These are phyloP conservation scores for Takashimella tepidaria DNA, from an alignment of 1,284 basidiomycete species.

Conservation along the genomic window DNA sequence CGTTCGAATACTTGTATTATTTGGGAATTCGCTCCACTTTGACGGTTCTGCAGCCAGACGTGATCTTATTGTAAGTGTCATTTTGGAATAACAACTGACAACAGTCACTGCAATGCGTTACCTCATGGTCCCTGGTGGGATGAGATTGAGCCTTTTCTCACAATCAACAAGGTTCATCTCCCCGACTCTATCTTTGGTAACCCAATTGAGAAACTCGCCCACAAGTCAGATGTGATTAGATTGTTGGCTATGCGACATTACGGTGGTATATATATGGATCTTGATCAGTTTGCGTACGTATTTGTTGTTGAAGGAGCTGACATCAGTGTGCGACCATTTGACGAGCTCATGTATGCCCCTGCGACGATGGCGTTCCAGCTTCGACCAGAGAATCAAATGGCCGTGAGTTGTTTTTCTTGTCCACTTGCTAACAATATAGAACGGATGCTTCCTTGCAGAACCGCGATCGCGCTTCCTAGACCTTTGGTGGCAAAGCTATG, in stretches of 20 bases:
- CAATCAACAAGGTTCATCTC: background rate
- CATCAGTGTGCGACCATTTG: constrained; percentile 1
- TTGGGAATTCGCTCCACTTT: background rate
- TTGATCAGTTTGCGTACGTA: background rate
- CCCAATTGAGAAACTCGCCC: background rate
- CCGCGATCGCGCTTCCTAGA: background rate
- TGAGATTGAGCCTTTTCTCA: background rate
- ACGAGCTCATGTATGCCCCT: background rate
- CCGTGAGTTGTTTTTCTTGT: background rate
- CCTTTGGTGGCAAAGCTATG: background rate
- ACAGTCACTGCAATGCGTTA: background rate
- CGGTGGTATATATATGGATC: constrained; percentile 2
- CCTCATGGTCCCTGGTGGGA: background rate
- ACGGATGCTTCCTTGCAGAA: background rate
- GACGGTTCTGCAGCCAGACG: background rate
- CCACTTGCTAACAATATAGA: background rate
- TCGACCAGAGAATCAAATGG: background rate
- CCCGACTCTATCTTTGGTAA: background rate
- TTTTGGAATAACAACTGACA: background rate
- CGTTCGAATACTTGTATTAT: background rate
- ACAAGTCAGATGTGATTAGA: constrained; percentile 1
- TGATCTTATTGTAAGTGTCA: background rate
- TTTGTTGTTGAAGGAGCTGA: background rate
- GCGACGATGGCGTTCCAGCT: constrained; percentile 1
- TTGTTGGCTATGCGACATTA: background rate